Conservation (phyloP, 169 alveolate genomes). For the Eimeria brunetti region DNA sequence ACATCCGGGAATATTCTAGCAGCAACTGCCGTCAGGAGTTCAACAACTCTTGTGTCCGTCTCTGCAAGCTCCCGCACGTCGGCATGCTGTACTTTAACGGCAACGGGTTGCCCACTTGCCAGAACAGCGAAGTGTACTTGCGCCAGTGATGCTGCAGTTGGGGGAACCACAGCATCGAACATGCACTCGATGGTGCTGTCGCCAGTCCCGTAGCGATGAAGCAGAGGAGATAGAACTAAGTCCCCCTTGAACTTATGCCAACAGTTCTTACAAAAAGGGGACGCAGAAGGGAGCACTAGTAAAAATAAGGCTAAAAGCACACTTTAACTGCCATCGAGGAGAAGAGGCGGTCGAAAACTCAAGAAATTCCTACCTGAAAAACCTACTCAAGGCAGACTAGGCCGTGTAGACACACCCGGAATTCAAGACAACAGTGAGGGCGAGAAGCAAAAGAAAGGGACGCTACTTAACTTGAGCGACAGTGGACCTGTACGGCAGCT, state of each 20-base stretch:
- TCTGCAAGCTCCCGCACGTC: constrained; percentile 86
- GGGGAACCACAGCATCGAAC: not conserved
- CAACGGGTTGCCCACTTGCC: constrained; percentile 85
- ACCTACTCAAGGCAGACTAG: not conserved
- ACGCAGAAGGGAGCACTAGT: not conserved
- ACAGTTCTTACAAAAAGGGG: not conserved
- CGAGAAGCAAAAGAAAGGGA: not conserved
- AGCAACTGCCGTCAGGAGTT: constrained; percentile 81
- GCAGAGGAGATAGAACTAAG: not conserved
- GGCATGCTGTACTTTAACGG: constrained; percentile 89
- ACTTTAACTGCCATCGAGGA: too few species aligned
- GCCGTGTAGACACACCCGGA: not conserved
- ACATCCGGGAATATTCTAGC: constrained; percentile 82
- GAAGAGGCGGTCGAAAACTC: not conserved
- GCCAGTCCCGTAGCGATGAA: not conserved
- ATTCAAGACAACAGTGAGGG: not conserved
- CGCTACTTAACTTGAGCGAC: not conserved
- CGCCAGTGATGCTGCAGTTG: constrained; percentile 87
- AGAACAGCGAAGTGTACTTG: constrained; percentile 89
- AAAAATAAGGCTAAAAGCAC: not conserved
- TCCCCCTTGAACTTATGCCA: not conserved
- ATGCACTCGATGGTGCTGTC: not conserved
- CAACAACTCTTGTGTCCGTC: constrained; percentile 83
- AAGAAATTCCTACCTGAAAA: not conserved
- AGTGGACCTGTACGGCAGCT: not conserved